phyloP scores from a whole-genome alignment of 352 stramenopile species.

The Phytophthora vignae region DNA sequence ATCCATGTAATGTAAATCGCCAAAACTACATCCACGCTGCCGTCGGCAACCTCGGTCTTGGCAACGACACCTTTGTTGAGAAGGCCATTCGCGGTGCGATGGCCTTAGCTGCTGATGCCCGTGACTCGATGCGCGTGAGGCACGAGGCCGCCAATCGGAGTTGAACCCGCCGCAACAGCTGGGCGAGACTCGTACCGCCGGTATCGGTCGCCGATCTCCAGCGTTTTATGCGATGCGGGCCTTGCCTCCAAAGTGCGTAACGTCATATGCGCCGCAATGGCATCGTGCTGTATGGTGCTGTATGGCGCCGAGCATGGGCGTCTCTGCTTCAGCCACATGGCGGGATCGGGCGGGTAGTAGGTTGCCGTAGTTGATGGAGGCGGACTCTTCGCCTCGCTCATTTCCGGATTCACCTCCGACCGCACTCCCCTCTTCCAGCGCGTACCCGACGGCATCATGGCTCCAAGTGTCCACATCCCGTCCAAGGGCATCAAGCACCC shows the following conservation, averaged over 20 bases:
- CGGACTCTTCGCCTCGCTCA: slow-evolving; percentile 21
- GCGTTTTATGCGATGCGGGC: slow-evolving; percentile 23
- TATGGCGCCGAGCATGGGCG: neutral
- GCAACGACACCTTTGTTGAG: too few species aligned
- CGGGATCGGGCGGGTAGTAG: neutral
- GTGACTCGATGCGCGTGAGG: slow-evolving; percentile 12
- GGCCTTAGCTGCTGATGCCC: too few species aligned
- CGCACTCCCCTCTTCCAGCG: slow-evolving; percentile 12
- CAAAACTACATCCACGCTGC: too few species aligned
- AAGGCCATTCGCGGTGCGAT: too few species aligned
- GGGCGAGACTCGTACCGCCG: slow-evolving; percentile 16
- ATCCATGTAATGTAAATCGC: too few species aligned
- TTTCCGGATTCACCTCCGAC: slow-evolving; percentile 36
- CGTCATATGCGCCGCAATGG: slow-evolving; percentile 22
- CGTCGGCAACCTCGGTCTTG: neutral
- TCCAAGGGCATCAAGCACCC: slow-evolving; percentile 43
- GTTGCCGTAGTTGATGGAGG: neutral
- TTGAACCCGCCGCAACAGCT: slow-evolving; percentile 25
- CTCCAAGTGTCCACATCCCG: slow-evolving; percentile 32
- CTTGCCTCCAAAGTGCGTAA: slow-evolving; percentile 26
- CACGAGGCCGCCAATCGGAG: slow-evolving; percentile 17
- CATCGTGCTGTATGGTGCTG: neutral
- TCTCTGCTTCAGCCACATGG: neutral
- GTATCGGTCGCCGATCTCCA: slow-evolving; percentile 7
- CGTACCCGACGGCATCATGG: neutral